These are phyloP conservation scores for Somion occarium DNA, from an alignment of 1,284 basidiomycete species.

Conservation along the genomic window DNA sequence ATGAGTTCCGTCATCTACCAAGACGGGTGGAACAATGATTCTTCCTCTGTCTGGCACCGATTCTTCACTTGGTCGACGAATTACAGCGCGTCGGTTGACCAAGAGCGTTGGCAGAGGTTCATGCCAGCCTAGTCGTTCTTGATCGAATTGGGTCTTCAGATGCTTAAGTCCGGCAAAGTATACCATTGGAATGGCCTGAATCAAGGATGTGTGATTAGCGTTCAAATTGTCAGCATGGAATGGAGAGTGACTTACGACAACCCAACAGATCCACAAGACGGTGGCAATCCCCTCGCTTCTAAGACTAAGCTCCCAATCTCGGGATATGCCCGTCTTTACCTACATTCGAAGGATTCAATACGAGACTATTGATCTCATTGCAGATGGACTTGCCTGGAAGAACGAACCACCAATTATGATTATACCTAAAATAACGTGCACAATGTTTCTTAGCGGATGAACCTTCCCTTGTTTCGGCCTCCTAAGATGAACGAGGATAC, in stretches of 20 bases:
- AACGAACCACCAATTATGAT: conserved; percentile 40
- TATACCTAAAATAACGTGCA: conserved; percentile 46
- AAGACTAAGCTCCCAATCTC: conserved; percentile 3
- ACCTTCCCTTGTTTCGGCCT: conserved; percentile 28
- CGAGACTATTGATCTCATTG: background rate
- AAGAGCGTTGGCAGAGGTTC: background rate
- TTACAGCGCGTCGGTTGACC: background rate
- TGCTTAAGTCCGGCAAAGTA: conserved; percentile 43
- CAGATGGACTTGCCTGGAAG: conserved; percentile 35
- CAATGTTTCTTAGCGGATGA: conserved; percentile 46
- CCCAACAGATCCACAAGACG: conserved; percentile 9
- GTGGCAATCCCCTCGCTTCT: conserved; percentile 3
- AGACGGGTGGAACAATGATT: background rate
- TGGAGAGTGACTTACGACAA: conserved; percentile 6
- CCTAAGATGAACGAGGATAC: conserved; percentile 48
- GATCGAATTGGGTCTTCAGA: conserved; percentile 43
- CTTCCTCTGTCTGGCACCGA: background rate
- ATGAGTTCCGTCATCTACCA: conserved; percentile 17
- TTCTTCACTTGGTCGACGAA: background rate
- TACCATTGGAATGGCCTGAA: conserved; percentile 36
- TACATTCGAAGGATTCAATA: background rate
- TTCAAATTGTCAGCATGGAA: conserved; percentile 4
- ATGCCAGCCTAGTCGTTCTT: conserved; percentile 35
- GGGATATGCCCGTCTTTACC: conserved; percentile 12
- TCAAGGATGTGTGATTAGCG: background rate